A percentile compares a stretch with the other conserved stretches of the same genome.
These are phyloP conservation scores for Saccharomyces hybrid DNA, from an alignment of 1,139 yeast genomes.

Conservation along the genomic window DNA sequence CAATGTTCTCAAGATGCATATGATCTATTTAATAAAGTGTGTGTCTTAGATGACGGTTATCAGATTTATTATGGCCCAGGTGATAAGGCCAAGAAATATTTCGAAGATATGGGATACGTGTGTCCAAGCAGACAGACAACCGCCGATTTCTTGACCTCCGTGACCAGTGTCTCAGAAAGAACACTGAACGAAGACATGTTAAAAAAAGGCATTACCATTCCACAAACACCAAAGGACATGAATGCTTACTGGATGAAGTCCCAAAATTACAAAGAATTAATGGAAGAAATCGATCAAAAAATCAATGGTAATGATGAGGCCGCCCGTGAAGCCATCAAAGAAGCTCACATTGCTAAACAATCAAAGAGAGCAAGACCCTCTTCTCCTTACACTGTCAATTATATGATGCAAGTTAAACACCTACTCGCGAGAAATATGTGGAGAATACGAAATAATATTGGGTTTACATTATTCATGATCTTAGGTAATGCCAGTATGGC, in stretches of 20 bases:
- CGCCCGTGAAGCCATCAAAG: slow-evolving; percentile 30
- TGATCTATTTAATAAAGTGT: slow-evolving; percentile 40
- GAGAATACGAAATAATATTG: slow-evolving; percentile 54
- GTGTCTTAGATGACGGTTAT: slow-evolving; percentile 40
- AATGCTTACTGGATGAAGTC: slow-evolving; percentile 56
- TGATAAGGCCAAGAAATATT: slow-evolving; percentile 36
- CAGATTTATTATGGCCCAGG: slow-evolving; percentile 40
- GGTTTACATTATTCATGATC: slow-evolving; percentile 48
- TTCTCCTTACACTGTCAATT: slow-evolving; percentile 57
- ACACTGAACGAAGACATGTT: slow-evolving; percentile 23
- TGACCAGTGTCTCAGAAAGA: slow-evolving; percentile 51
- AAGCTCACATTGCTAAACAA: slow-evolving; percentile 46
- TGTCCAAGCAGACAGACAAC: slow-evolving; percentile 46
- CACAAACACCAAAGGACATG: slow-evolving; percentile 61
- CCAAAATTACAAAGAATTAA: slow-evolving; percentile 39
- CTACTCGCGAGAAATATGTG: slow-evolving; percentile 48
- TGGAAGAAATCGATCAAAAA: slow-evolving; percentile 36
- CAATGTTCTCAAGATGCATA: slow-evolving; percentile 73
- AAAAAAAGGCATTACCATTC: slow-evolving; percentile 47
- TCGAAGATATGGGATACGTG: slow-evolving; percentile 46
- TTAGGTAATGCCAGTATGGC: slow-evolving; percentile 54
- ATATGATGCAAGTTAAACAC: slow-evolving; percentile 43
- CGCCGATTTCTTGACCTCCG: slow-evolving; percentile 46
- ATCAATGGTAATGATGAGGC: slow-evolving; percentile 9
- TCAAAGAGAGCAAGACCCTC: slow-evolving; percentile 40